phyloP scores from a whole-genome alignment of 1,284 basidiomycete genomes.

The Irpex sp. region DNA sequence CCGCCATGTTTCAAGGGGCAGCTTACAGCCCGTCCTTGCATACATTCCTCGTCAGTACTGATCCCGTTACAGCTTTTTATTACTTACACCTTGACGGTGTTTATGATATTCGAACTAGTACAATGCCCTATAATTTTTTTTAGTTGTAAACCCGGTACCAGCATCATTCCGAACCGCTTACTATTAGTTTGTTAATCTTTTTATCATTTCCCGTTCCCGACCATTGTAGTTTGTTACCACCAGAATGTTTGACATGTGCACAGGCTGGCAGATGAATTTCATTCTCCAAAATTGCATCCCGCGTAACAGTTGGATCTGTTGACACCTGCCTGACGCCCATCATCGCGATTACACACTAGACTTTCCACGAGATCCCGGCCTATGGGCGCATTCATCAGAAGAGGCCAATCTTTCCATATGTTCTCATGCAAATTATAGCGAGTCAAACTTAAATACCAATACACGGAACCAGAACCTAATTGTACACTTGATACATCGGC shows the following conservation, averaged over 20 bases:
- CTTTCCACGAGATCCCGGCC: neutral
- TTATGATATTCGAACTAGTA: neutral
- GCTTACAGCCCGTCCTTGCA: slow-evolving; percentile 5
- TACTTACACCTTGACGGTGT: neutral
- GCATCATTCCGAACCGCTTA: neutral
- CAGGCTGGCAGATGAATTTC: neutral
- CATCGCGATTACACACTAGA: neutral
- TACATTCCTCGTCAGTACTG: neutral
- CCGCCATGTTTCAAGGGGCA: slow-evolving; percentile 3
- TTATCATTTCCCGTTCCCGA: neutral
- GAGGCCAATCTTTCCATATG: neutral
- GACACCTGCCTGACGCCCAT: neutral
- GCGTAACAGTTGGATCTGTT: neutral
- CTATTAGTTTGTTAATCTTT: neutral
- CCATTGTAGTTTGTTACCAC: neutral
- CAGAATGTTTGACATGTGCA: neutral
- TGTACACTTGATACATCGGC: slow-evolving; percentile 73
- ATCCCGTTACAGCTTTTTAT: neutral
- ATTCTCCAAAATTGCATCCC: neutral
- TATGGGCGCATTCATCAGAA: neutral
- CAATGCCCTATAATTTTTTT: neutral
- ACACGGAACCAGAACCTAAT: slow-evolving; percentile 39
- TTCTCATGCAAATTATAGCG: neutral
- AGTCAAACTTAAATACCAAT: slow-evolving; percentile 5
- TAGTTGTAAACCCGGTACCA: neutral